Conservation (phyloP, 139 green algal species). For the Ettlia oleoabundans region DNA sequence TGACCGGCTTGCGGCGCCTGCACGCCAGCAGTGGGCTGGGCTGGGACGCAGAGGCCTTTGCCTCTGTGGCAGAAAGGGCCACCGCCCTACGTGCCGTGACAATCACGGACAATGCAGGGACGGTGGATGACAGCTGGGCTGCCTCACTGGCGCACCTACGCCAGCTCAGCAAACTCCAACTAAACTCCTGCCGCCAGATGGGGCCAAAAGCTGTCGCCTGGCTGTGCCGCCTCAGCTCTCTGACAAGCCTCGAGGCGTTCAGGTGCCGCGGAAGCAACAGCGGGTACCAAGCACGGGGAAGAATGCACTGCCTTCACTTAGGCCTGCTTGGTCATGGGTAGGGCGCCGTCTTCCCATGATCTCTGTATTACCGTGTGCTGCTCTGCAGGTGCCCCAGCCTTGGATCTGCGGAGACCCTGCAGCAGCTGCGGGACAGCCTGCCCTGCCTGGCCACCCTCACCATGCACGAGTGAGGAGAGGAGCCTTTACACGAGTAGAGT, state of each 20-base stretch:
- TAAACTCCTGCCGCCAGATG: conserved; percentile 28
- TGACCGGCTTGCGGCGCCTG: conserved; percentile 15
- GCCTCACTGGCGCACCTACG: background rate
- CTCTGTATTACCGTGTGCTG: too few relatives aligned
- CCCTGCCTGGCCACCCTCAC: conserved; percentile 14
- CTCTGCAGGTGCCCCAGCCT: background rate
- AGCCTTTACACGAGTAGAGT: too few relatives aligned
- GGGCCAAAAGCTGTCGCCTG: background rate
- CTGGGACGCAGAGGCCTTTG: background rate
- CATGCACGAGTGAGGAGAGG: conserved; percentile 1
- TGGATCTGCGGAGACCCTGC: background rate
- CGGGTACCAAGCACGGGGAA: too few relatives aligned
- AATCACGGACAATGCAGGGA: conserved; percentile 4
- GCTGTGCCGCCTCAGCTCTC: conserved; percentile 19
- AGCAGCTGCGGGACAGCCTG: background rate
- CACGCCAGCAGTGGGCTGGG: conserved; percentile 28
- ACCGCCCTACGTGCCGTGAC: background rate
- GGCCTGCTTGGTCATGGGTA: too few relatives aligned
- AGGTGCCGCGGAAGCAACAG: too few relatives aligned
- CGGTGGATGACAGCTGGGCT: background rate
- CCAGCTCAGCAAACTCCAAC: conserved; percentile 16
- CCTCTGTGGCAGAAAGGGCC: background rate
- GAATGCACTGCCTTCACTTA: too few relatives aligned
- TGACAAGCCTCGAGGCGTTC: conserved; percentile 17
- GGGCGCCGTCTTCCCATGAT: too few relatives aligned